Evolutionary conservation across 2,329 filamentous ascomycete genomes (phyloP).

Genomic region (Aspergillus sp.): DNA sequence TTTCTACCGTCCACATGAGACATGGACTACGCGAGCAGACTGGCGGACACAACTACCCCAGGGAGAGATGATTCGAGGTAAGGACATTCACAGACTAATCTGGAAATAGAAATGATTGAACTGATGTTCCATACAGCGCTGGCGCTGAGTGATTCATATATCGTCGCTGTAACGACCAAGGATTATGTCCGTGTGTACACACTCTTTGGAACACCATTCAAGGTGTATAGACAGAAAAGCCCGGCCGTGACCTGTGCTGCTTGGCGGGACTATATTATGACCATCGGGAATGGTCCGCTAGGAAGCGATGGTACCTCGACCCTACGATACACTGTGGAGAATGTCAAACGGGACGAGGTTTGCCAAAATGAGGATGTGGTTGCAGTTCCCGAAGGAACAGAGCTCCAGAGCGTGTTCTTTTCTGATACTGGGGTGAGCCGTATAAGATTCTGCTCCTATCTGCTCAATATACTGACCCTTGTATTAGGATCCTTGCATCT

Average conservation of each 20-base stretch:
- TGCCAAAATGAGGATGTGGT: conserved; percentile 92
- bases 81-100: conserved; percentile 1
- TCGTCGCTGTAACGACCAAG: conserved; percentile 79
- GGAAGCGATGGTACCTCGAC: conserved; percentile 69
- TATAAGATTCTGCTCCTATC: neutral
- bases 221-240: conserved; percentile 88
- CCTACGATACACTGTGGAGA: conserved; percentile 87
- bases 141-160: conserved; percentile 83
- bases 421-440: conserved; percentile 74
- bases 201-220: conserved; percentile 82
- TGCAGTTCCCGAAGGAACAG: conserved; percentile 69
- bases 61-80: conserved; percentile 71
- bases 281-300: conserved; percentile 86
- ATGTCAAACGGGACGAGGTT: conserved; percentile 88
- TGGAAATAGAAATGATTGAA: neutral
- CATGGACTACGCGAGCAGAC: conserved; percentile 85
- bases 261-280: conserved; percentile 95
- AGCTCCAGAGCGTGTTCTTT: conserved; percentile 81
- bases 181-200: conserved; percentile 93
- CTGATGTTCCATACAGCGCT: conserved; percentile 52
- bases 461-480: neutral
- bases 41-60: conserved; percentile 85
- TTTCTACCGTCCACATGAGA: conserved; percentile 97
- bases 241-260: conserved; percentile 90
- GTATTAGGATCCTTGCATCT: conserved; percentile 81